Evolutionary conservation across 148 eudicot genomes (phyloP).

Genomic region (Persicaria tinctoria): DNA sequence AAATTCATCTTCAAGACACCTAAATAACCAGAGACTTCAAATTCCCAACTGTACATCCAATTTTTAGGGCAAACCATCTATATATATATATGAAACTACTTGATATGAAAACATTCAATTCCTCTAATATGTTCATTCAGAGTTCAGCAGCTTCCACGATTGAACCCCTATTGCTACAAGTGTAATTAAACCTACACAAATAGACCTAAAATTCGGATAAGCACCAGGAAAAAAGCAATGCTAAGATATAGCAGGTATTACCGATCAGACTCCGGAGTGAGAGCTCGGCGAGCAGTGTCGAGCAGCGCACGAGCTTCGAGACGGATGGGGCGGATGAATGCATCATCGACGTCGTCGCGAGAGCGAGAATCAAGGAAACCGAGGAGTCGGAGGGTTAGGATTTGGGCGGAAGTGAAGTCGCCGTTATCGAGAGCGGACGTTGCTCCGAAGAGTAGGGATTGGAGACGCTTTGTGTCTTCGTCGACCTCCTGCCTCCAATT

Average conservation of each 20-base stretch:
- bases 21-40: neutral
- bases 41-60: neutral
- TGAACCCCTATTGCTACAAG: neutral
- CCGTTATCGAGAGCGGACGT: conserved; percentile 51
- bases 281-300: conserved; percentile 48
- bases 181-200: neutral
- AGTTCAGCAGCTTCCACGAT: neutral
- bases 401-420: conserved; percentile 51
- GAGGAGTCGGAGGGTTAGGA: conserved; percentile 62
- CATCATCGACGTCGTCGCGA: conserved; percentile 40
- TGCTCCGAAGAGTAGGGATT: conserved; percentile 76
- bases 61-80: neutral
- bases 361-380: conserved; percentile 87
- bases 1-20: neutral
- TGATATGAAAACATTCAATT: neutral
- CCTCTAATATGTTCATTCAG: neutral
- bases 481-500: conserved; percentile 82
- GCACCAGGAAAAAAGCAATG: neutral
- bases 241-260: conserved; percentile 10
- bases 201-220: neutral
- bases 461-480: conserved; percentile 57
- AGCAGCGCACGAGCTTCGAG: conserved; percentile 55
- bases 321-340: conserved; percentile 68
- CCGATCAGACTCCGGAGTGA: conserved; percentile 62
- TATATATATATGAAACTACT: neutral